Evolutionary conservation across 2,329 filamentous ascomycete species (phyloP).

Genomic region (Penicillium glabrum): DNA sequence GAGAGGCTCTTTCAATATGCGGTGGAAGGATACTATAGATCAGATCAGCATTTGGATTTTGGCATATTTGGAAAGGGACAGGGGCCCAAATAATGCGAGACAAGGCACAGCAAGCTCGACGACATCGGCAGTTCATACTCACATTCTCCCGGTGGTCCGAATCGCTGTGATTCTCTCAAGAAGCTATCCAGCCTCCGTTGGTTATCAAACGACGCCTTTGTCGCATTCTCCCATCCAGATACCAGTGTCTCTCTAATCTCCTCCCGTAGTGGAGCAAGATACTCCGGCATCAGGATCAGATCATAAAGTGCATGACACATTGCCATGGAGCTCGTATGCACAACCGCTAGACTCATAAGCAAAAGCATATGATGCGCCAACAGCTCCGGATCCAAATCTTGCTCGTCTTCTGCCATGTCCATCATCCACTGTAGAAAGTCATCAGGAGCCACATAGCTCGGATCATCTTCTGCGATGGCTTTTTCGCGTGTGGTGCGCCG

Average conservation of each 20-base stretch:
- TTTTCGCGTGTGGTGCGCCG: constrained; percentile 24
- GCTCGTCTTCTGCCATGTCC: constrained; percentile 24
- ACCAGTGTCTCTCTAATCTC: constrained; percentile 42
- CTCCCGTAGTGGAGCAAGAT: constrained; percentile 50
- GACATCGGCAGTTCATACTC: background rate
- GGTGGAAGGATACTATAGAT: constrained; percentile 27
- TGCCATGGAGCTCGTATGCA: constrained; percentile 30
- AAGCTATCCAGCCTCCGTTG: constrained; percentile 30
- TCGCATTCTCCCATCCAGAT: constrained; percentile 27
- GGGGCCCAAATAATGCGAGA: background rate
- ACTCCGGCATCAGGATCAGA: constrained; percentile 51
- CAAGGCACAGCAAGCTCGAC: background rate
- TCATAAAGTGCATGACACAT: constrained; percentile 51
- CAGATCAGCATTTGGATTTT: background rate
- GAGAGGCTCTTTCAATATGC: constrained; percentile 25
- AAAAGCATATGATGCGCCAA: constrained; percentile 28
- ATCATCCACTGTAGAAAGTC: constrained; percentile 37
- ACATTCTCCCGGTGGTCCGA: constrained; percentile 30
- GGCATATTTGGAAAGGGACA: background rate
- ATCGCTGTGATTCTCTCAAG: constrained; percentile 30
- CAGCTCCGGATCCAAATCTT: constrained; percentile 20
- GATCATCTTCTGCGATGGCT: constrained; percentile 4
- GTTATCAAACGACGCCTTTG: constrained; percentile 16
- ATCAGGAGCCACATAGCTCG: constrained; percentile 24
- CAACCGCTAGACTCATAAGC: constrained; percentile 27